Conservation (phyloP, 106 monocot species). For the Allium sativum region DNA sequence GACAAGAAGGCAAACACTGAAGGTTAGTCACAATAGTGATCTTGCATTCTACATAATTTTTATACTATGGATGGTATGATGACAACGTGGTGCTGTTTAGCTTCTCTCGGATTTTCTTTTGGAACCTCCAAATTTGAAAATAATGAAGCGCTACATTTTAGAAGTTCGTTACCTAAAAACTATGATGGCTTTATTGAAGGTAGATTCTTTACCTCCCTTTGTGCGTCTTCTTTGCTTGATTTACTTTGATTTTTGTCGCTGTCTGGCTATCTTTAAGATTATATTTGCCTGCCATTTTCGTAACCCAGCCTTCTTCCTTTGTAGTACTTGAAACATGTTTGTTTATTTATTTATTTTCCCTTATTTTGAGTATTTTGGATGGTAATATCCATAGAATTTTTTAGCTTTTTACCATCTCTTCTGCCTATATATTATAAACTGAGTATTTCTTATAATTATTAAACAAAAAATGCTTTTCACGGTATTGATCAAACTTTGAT, state of each 20-base stretch:
- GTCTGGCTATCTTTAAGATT: background rate
- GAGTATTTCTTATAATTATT: too few relatives aligned
- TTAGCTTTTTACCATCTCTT: too few relatives aligned
- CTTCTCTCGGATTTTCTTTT: constrained; percentile 94
- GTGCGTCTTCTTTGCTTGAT: background rate
- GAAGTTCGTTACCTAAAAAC: constrained; percentile 59
- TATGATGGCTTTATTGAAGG: constrained; percentile 85
- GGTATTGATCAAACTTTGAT: background rate
- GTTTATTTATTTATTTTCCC: too few relatives aligned
- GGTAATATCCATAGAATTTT: too few relatives aligned
- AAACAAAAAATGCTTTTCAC: too few relatives aligned
- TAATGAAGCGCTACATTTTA: constrained; percentile 90
- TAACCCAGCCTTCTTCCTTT: too few relatives aligned
- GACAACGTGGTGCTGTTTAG: constrained; percentile 25
- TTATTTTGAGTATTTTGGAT: too few relatives aligned
- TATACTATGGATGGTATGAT: constrained; percentile 1
- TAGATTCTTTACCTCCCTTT: constrained; percentile 12
- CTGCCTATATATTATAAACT: too few relatives aligned
- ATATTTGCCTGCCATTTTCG: too few relatives aligned
- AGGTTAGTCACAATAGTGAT: constrained; percentile 40
- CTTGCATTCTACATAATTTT: background rate
- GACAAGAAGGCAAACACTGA: constrained; percentile 91
- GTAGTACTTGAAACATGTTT: too few relatives aligned
- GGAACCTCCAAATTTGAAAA: constrained; percentile 81
- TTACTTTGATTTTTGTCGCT: background rate